phyloP scores from a whole-genome alignment of 805 yeast species.

The Yarrowia sp. region DNA sequence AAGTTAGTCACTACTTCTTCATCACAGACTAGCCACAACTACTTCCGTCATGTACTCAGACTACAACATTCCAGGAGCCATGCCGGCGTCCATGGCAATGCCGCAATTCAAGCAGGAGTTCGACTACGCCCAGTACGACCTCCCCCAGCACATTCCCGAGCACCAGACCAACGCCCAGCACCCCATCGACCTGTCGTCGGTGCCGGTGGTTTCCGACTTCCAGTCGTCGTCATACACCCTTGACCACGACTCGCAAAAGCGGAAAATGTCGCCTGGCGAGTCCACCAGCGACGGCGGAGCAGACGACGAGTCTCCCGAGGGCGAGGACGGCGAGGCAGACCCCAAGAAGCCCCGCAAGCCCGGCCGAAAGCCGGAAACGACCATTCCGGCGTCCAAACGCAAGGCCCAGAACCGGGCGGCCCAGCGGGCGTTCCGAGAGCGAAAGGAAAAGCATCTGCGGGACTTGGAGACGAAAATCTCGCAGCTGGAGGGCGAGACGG shows the following conservation, averaged over 20 bases:
- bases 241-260: conserved; percentile 12
- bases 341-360: conserved; percentile 52
- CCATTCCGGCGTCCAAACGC: conserved; percentile 85
- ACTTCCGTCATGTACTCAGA: conserved; percentile 8
- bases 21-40: too few relatives aligned
- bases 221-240: conserved; percentile 15
- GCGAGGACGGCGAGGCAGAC: conserved; percentile 22
- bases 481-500: conserved; percentile 72
- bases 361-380: conserved; percentile 79
- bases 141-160: neutral
- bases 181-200: conserved; percentile 1
- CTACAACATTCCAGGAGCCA: conserved; percentile 30
- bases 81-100: conserved; percentile 30
- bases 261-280: conserved; percentile 27
- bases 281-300: conserved; percentile 22
- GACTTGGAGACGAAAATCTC: conserved; percentile 83
- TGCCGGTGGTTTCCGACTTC: conserved; percentile 1
- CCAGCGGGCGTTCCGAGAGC: conserved; percentile 95
- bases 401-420: conserved; percentile 98
- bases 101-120: conserved; percentile 32
- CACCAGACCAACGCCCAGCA: neutral
- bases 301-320: conserved; percentile 34
- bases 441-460: conserved; percentile 85
- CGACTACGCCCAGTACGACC: conserved; percentile 33
- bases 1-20: too few relatives aligned